Evolutionary conservation across 2,329 filamentous ascomycete genomes (phyloP).

Genomic region (Aspergillus ruber): DNA sequence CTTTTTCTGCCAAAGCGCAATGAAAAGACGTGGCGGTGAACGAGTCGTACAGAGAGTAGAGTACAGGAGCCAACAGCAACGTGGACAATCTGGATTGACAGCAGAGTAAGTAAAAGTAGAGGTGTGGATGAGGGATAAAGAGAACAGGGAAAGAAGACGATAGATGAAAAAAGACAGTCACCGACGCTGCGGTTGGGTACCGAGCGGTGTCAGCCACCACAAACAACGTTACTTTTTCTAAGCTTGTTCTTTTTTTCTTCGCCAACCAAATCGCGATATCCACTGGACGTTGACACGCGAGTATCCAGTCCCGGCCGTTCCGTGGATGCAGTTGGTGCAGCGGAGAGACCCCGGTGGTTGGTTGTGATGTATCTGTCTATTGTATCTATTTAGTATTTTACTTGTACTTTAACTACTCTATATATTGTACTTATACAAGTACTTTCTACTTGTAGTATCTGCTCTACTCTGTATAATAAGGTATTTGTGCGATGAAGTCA

Average conservation of each 20-base stretch:
- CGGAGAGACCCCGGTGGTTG: background rate
- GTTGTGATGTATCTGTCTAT: too few relatives aligned
- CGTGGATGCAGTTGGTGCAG: background rate
- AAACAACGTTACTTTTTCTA: background rate
- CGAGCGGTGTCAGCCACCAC: too few relatives aligned
- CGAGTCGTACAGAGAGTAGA: too few relatives aligned
- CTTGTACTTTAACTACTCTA: too few relatives aligned
- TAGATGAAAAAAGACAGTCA: background rate
- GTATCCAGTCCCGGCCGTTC: background rate
- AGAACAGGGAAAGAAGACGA: background rate
- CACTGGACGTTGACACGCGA: background rate
- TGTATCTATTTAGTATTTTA: too few relatives aligned
- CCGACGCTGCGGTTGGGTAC: background rate
- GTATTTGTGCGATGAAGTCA: background rate
- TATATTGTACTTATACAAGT: too few relatives aligned
- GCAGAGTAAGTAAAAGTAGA: background rate
- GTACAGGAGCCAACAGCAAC: too few relatives aligned
- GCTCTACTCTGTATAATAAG: too few relatives aligned
- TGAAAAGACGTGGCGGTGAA: too few relatives aligned
- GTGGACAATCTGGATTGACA: background rate
- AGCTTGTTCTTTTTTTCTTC: background rate
- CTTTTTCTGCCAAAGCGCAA: too few relatives aligned
- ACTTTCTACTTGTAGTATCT: too few relatives aligned
- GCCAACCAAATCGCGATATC: background rate
- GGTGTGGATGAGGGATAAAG: background rate